Evolutionary conservation across 1,139 yeast genomes (phyloP), one percentile per base, ranked within the genome.

Genomic region (Wickerhamomyces sp.): DNA sequence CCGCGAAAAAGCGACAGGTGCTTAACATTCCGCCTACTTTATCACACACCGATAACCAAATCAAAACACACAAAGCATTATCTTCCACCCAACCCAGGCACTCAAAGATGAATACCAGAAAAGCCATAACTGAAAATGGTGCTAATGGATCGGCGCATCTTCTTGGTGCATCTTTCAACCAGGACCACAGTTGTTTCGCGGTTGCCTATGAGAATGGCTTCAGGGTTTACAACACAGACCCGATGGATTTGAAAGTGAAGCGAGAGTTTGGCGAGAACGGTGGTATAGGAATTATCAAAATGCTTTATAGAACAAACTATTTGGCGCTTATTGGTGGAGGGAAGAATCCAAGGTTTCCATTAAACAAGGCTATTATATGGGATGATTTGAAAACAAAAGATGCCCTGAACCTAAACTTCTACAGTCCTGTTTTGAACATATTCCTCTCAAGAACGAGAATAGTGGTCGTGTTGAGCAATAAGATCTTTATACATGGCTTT

Each of bases 271-370:
- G 40, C 6, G 52, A 47, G 14, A 55, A 54, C 22, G 49, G 57
- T 39, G 95, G 96, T 0, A 76, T 87, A 18, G 95, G 93, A 3
- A 66, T 72, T 27, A 75, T 83, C 3, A 70, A 82, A 34, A 86
- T 89, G 95, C 76, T 89, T 12, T 86, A 87, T 55, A 70, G 96
- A 30, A 88, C 96, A 1, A 89, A 89, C 59, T 88, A 88, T 55
- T 68, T 89, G 38, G 96, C 91, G 1, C 59, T 89, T 30, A 87
- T 88, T 1, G 96, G 96, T 1, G 95, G 96, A 10, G 96, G 96
- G 1, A 68, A 72, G 41, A 70, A 72, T 40, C 96, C 96, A 23
- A 70, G 75, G 47, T 84, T 77, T 51, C 84, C 95, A 2, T 70
- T 75, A 47, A 86, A 86, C 58, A 83, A 83, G 54, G 68, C 82